A percentile compares a stretch with the other conserved stretches of the same genome.
Conservation (phyloP, 1,284 basidiomycete species). For the Marasmius fiardii region DNA sequence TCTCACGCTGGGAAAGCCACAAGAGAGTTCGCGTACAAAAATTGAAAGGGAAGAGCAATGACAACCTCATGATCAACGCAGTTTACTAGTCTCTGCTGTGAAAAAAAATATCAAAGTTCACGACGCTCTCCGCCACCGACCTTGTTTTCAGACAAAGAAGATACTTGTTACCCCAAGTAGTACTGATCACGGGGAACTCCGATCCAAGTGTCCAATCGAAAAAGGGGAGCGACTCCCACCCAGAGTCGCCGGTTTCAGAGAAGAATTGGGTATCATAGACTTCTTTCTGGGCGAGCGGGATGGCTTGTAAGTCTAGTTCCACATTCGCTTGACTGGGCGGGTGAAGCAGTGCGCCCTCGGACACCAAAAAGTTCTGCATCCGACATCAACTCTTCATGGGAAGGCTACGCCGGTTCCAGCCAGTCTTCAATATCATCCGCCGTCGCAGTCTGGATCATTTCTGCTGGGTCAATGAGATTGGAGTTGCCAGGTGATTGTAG, state of each 20-base stretch:
- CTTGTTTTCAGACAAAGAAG: too few species aligned
- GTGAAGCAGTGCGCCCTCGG: not conserved
- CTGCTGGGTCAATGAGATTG: not conserved
- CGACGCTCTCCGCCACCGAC: not conserved
- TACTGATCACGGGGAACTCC: not conserved
- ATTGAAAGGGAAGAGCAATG: too few species aligned
- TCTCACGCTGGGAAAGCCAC: not conserved
- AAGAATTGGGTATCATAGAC: too few species aligned
- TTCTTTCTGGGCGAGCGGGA: too few species aligned
- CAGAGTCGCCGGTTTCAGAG: too few species aligned
- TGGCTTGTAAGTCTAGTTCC: too few species aligned
- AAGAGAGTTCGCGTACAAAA: not conserved
- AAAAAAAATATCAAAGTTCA: not conserved
- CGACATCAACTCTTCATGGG: not conserved
- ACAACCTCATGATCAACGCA: too few species aligned
- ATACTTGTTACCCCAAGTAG: not conserved
- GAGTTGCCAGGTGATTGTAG: not conserved
- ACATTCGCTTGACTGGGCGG: too few species aligned
- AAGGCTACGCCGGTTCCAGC: not conserved
- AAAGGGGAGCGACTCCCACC: not conserved
- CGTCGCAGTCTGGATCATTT: not conserved
- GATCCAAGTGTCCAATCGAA: not conserved
- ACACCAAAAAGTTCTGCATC: not conserved
- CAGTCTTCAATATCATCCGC: not conserved
- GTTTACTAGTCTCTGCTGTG: too few species aligned